Evolutionary conservation across 495 filamentous ascomycete species (phyloP), one percentile per base, ranked within the genome.

Genomic region (Aspergillus affinis): DNA sequence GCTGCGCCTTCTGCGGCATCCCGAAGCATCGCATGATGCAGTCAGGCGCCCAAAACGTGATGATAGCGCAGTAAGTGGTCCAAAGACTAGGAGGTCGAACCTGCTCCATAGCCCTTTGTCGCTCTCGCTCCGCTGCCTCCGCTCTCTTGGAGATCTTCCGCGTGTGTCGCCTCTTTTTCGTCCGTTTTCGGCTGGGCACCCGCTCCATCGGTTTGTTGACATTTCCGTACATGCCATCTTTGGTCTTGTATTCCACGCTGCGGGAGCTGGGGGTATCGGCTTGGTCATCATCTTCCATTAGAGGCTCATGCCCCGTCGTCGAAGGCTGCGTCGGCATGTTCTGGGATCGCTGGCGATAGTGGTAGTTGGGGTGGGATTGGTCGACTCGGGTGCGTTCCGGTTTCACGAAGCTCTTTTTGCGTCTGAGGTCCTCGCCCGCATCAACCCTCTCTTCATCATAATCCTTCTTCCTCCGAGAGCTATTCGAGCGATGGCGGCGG

Each of bases 31-130:
- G 81, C 45, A 99, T 76, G 17, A 96, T 72, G 55, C 91, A 88
- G 66, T 92, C 90, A 0, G 95, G 95, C 58, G 88, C 89, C 91
- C 95, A 97, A 65, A 97, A 98, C 2, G 94, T 99, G 59, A 99
- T 72, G 50, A 97, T 79, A 10, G 87, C 86, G 70, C 95, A 99
- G 79, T 99, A 99, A 2, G 93, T 87, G 61, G 89, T 93, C 95
- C 95, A 99, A 19, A 97, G 65, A 64, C 89, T 96, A 1, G 92
- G 92, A 15, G 92, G 91, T 21, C 84, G 81, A n/a, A 88, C 78
- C 41, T 83, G 79, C 66, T 94, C 86, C 61, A 84, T 73, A 44
- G 88, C 82, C 67, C 91, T 84, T 63, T 84, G 80, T 47, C 84
- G 79, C 36, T 77, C 74, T 66, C 84, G 88, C 52, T 90, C 83